Conservation (phyloP, 495 filamentous ascomycete genomes). For the Lasiosphaeria hispida region DNA sequence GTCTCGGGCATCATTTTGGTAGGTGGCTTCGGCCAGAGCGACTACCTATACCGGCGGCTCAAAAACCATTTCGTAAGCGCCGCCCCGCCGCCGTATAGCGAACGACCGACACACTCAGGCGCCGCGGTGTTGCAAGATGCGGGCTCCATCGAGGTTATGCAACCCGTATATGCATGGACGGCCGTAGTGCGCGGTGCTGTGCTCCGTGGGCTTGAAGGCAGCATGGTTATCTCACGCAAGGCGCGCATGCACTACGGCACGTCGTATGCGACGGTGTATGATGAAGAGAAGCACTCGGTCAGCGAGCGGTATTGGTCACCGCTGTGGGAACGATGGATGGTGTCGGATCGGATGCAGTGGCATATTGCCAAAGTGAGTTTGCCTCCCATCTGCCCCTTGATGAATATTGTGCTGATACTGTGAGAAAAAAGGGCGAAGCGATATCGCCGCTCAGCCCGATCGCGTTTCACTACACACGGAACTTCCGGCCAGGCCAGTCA, state of each 20-base stretch:
- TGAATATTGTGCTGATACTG: neutral
- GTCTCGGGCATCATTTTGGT: constrained; percentile 69
- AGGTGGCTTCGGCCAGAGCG: constrained; percentile 67
- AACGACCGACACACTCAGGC: constrained; percentile 56
- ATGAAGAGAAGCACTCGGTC: constrained; percentile 64
- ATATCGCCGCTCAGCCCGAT: constrained; percentile 65
- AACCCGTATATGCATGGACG: constrained; percentile 73
- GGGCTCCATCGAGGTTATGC: constrained; percentile 65
- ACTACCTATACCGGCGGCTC: constrained; percentile 64
- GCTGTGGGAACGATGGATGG: constrained; percentile 78
- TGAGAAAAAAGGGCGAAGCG: constrained; percentile 54
- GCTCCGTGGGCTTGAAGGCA: constrained; percentile 66
- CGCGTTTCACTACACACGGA: constrained; percentile 75
- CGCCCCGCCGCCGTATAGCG: constrained; percentile 63
- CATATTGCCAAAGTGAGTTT: constrained; percentile 65
- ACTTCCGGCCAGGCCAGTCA: constrained; percentile 66
- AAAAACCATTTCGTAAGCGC: constrained; percentile 63
- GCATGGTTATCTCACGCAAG: constrained; percentile 64
- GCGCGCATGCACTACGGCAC: constrained; percentile 76
- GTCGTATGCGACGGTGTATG: constrained; percentile 71
- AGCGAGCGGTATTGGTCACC: constrained; percentile 71
- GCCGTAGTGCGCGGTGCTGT: constrained; percentile 71
- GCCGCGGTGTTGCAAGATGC: constrained; percentile 39
- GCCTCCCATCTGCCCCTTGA: neutral
- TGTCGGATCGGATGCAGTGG: constrained; percentile 77